Evolutionary conservation across 2,329 filamentous ascomycete genomes (phyloP).

Genomic region (Trichocomaceae sp.): DNA sequence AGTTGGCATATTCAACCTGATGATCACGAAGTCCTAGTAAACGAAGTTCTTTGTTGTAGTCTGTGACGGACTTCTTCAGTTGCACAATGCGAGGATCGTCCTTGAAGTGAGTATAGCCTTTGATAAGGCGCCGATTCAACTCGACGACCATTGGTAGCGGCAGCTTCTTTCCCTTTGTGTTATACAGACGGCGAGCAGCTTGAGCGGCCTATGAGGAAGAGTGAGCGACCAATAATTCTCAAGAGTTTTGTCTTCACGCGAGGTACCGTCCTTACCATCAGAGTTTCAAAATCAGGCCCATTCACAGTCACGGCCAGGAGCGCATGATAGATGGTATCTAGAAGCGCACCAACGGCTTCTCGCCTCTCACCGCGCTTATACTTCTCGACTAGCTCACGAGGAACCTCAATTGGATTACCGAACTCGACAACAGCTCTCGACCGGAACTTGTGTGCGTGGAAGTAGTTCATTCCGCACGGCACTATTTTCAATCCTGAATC

Average conservation of each 20-base stretch:
- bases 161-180: constrained; percentile 86
- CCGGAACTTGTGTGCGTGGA: constrained; percentile 96
- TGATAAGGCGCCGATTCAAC: constrained; percentile 81
- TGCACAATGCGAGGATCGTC: constrained; percentile 75
- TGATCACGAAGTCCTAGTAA: constrained; percentile 87
- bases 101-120: constrained; percentile 89
- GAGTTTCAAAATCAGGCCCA: constrained; percentile 86
- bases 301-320: constrained; percentile 86
- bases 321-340: constrained; percentile 80
- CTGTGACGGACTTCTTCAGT: constrained; percentile 66
- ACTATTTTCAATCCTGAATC: constrained; percentile 89
- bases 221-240: not conserved
- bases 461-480: constrained; percentile 98
- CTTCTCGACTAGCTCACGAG: constrained; percentile 71
- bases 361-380: constrained; percentile 78
- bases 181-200: constrained; percentile 87
- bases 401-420: constrained; percentile 79
- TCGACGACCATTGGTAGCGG: constrained; percentile 89
- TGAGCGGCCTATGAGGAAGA: constrained; percentile 61
- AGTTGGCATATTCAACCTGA: constrained; percentile 84
- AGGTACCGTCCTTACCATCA: constrained; percentile 57
- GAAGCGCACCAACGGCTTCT: constrained; percentile 75
- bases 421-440: constrained; percentile 95
- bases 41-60: constrained; percentile 81
- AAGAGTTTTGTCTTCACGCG: not conserved